Evolutionary conservation across 441 rosid genomes (phyloP), one percentile per base, ranked within the genome.

Genomic region (Euphorbia celastroides): DNA sequence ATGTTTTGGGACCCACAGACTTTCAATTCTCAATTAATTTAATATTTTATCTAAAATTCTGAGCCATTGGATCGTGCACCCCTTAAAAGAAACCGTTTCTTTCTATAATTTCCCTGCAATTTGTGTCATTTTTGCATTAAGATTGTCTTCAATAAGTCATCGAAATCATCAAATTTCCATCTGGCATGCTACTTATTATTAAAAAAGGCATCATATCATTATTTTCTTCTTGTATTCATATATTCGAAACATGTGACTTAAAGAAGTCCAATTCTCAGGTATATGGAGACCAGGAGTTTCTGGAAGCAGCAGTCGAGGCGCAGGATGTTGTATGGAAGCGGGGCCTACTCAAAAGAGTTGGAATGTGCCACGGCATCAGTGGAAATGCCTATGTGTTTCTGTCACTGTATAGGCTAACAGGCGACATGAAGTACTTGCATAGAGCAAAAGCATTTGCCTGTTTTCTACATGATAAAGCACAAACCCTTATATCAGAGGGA

Each of bases 361-460:
- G 89, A 13, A 71, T 88, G 25, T 88, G 88, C 63, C 94, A 88
- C 65, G 94, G 89, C 54, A 80, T 88, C 65, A 79, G 89, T 25
- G 86, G 89, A 51, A 86, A 86, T 58, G 25, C 87, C 0, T 86
- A 84, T 0, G 81, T 78, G 22, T 88, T 86, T 74, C 84, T 84
- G 32, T 64, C 89, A 17, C 77, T 86, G 20, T 81, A 78, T 65
- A 82, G 70, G 27, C 32, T 79, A 38, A 84, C 94, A 0, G 86
- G 88, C 17, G 74, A 77, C 1, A 54, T 38, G 1, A 72, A 80
- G 67, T 81, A 66, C 76, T 79, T 86, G 32, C 79, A 83, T 44
- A 76, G 73, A 57, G 89, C 83, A 44, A 84, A 84, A 75, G 88
- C 89, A 42, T 84, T 88, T 73, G 72, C 89, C 64, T 76, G 83